These are phyloP conservation scores for Cryomyces minteri DNA, from an alignment of 495 filamentous ascomycete species.

Conservation along the genomic window DNA sequence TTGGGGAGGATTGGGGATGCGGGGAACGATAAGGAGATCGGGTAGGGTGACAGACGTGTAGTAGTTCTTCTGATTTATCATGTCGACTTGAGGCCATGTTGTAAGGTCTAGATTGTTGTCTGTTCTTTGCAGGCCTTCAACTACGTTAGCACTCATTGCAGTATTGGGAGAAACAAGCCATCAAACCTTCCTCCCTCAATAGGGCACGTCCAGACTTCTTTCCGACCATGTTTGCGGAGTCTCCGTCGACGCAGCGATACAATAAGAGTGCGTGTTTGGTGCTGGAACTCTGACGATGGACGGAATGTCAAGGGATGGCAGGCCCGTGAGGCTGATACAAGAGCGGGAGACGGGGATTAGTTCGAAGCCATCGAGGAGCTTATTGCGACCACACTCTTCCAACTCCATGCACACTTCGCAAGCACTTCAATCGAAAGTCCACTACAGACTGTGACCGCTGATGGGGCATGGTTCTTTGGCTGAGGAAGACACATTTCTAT, in stretches of 20 bases:
- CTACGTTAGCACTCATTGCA: slow-evolving; percentile 2
- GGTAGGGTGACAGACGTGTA: slow-evolving; percentile 62
- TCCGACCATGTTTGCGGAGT: slow-evolving; percentile 17
- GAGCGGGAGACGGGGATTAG: too few species aligned
- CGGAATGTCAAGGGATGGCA: too few species aligned
- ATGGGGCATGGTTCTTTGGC: too few species aligned
- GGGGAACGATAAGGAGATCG: background rate
- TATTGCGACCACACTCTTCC: too few species aligned
- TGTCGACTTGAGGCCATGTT: slow-evolving; percentile 75
- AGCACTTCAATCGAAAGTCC: too few species aligned
- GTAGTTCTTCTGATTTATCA: slow-evolving; percentile 99
- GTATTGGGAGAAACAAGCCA: background rate
- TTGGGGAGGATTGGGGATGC: background rate
- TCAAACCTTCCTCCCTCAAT: slow-evolving; percentile 22
- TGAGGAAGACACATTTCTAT: too few species aligned
- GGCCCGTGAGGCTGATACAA: too few species aligned
- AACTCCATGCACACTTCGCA: too few species aligned
- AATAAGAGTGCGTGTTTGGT: background rate
- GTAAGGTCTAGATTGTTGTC: slow-evolving; percentile 95
- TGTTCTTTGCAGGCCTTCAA: slow-evolving; percentile 70
- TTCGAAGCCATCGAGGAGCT: too few species aligned
- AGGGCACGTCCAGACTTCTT: slow-evolving; percentile 23
- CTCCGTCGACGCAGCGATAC: background rate
- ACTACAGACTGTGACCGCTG: too few species aligned
- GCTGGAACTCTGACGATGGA: too few species aligned